Conservation (phyloP, 257 asterid species). For the Scutellaria minor region DNA sequence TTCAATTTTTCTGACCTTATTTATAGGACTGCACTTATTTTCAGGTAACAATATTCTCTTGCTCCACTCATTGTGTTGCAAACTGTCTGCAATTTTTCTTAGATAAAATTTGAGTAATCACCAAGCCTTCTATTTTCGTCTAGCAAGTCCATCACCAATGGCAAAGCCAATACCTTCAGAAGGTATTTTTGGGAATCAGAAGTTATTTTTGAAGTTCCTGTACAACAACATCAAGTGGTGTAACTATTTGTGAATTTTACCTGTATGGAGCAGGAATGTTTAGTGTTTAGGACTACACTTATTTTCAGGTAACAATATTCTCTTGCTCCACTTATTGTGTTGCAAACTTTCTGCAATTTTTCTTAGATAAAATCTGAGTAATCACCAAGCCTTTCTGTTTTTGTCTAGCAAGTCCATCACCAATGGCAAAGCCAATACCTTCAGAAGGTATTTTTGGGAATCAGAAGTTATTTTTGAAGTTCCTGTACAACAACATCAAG, state of each 20-base stretch:
- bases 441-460: slow-evolving; percentile 60
- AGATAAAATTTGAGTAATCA: slow-evolving; percentile 54
- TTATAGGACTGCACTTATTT: background rate
- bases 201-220: slow-evolving; percentile 82
- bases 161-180: slow-evolving; percentile 4
- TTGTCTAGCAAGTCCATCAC: no score
- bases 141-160: slow-evolving; percentile 62
- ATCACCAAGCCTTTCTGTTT: no score
- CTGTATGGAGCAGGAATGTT: slow-evolving; percentile 95
- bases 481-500: slow-evolving; percentile 92
- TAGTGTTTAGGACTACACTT: background rate
- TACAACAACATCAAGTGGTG: slow-evolving; percentile 98
- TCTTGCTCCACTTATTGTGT: no score
- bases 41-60: slow-evolving; percentile 10
- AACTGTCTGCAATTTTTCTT: background rate
- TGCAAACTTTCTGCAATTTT: no score
- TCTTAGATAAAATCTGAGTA: no score
- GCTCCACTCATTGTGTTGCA: slow-evolving; percentile 22
- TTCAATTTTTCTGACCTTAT: no score
- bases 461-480: slow-evolving; percentile 43
- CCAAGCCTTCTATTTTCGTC: slow-evolving; percentile 57
- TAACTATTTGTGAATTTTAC: slow-evolving; percentile 74
- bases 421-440: background rate
- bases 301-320: no score
- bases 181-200: slow-evolving; percentile 35